These are phyloP conservation scores for Sporothrix pseudoabietina DNA, from an alignment of 2,329 filamentous ascomycete genomes.

Conservation along the genomic window DNA sequence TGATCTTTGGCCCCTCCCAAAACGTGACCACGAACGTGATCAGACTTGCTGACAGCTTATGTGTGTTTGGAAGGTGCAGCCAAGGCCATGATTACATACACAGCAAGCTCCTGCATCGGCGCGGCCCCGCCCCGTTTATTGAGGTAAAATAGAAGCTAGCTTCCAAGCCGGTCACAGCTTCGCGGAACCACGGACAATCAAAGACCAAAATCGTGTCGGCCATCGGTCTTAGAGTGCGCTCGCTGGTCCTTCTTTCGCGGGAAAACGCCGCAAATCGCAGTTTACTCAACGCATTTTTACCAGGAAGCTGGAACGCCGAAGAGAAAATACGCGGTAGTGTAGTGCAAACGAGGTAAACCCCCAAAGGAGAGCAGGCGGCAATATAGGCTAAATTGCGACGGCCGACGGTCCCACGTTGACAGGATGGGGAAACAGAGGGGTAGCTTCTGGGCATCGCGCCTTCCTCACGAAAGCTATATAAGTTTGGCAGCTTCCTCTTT, in stretches of 20 bases:
- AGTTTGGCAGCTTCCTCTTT: constrained; percentile 7
- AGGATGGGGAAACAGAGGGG: constrained; percentile 20
- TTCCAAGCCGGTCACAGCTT: not conserved
- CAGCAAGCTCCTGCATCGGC: not conserved
- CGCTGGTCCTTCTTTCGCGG: not conserved
- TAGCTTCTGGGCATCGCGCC: constrained; percentile 19
- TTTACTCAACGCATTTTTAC: not conserved
- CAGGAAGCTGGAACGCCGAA: not conserved
- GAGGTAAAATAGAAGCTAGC: not conserved
- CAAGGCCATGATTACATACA: constrained; percentile 14
- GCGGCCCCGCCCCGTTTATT: not conserved
- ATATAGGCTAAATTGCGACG: constrained; percentile 26
- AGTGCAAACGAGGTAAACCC: not conserved
- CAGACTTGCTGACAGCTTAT: not conserved
- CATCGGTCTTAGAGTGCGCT: not conserved
- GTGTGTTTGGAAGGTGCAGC: not conserved
- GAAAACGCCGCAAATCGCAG: constrained; percentile 5
- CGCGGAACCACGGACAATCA: constrained; percentile 5
- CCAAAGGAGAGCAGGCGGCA: not conserved
- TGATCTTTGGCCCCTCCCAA: not conserved
- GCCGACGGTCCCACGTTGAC: constrained; percentile 4
- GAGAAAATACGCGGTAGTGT: not conserved
- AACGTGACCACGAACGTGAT: not conserved
- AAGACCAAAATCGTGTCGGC: not conserved
- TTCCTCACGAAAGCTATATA: constrained; percentile 16